Conservation (phyloP, 495 filamentous ascomycete species). For the Penicillium paxilli region DNA sequence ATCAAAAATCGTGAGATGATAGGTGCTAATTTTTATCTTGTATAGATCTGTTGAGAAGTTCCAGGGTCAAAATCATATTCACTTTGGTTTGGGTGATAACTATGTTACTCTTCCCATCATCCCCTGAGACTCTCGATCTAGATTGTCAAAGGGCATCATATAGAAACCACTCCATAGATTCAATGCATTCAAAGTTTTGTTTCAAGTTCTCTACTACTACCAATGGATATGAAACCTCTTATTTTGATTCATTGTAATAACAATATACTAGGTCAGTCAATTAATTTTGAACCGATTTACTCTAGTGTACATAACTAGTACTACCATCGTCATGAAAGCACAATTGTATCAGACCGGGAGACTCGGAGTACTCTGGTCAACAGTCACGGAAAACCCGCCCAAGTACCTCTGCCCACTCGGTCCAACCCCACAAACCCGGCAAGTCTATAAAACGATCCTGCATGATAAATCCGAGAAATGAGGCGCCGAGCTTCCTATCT, state of each 20-base stretch:
- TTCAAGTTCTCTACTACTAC: neutral
- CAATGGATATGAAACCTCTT: too few species aligned
- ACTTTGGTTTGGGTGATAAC: conserved; percentile 55
- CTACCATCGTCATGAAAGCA: too few species aligned
- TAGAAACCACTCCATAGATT: neutral
- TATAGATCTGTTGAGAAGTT: conserved; percentile 45
- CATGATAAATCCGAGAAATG: neutral
- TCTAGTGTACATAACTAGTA: too few species aligned
- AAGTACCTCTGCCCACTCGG: neutral
- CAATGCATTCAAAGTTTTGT: neutral
- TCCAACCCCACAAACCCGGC: neutral
- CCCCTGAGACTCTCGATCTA: conserved; percentile 25
- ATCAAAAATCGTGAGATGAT: too few species aligned
- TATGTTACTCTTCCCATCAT: conserved; percentile 59
- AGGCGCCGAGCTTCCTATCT: neutral
- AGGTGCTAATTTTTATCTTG: too few species aligned
- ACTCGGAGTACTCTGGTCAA: too few species aligned
- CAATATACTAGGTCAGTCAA: too few species aligned
- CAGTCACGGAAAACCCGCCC: too few species aligned
- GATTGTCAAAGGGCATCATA: neutral
- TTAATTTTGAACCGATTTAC: too few species aligned
- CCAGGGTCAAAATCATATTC: conserved; percentile 53
- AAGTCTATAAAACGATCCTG: neutral
- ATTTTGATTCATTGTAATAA: neutral
- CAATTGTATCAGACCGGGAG: too few species aligned